Evolutionary conservation across 306 rosid genomes (phyloP).

Genomic region (Aeschynomene evenia): DNA sequence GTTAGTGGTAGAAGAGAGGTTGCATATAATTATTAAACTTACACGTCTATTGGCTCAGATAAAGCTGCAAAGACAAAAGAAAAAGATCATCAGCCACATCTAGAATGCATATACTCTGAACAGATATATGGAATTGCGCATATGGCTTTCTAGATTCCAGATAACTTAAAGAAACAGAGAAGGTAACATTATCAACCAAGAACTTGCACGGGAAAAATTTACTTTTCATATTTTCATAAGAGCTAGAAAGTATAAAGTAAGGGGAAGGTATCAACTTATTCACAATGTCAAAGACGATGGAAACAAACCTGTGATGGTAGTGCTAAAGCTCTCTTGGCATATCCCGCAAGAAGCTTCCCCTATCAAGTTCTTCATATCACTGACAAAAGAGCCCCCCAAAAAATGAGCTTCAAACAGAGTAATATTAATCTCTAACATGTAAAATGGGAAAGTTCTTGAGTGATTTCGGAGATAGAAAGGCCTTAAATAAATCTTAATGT

Average conservation of each 20-base stretch:
- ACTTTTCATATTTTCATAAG: neutral
- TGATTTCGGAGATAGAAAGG: slow-evolving; percentile 6
- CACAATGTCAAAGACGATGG: neutral
- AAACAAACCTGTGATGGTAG: slow-evolving; percentile 74
- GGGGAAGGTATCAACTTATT: neutral
- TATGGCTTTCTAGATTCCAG: neutral
- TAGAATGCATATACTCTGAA: neutral
- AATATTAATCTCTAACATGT: slow-evolving; percentile 1
- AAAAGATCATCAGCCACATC: slow-evolving; percentile 12
- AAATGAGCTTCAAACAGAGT: neutral
- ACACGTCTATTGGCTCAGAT: slow-evolving; percentile 89
- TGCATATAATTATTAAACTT: slow-evolving; percentile 36
- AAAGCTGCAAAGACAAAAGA: slow-evolving; percentile 56
- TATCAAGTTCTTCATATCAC: slow-evolving; percentile 92
- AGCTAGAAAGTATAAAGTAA: neutral
- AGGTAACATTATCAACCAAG: neutral
- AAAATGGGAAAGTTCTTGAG: neutral
- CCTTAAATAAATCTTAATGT: too few species aligned
- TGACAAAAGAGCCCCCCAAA: slow-evolving; percentile 38
- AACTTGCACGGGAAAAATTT: neutral
- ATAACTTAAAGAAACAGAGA: neutral
- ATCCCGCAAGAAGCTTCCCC: slow-evolving; percentile 91
- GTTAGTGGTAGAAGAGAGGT: neutral
- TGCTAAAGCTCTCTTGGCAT: slow-evolving; percentile 93
- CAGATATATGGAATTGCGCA: neutral